Percentiles rank a stretch among this genome's conserved stretches.
Evolutionary conservation across 495 filamentous ascomycete species (phyloP).

Genomic region (Daldinia caldariorum): DNA sequence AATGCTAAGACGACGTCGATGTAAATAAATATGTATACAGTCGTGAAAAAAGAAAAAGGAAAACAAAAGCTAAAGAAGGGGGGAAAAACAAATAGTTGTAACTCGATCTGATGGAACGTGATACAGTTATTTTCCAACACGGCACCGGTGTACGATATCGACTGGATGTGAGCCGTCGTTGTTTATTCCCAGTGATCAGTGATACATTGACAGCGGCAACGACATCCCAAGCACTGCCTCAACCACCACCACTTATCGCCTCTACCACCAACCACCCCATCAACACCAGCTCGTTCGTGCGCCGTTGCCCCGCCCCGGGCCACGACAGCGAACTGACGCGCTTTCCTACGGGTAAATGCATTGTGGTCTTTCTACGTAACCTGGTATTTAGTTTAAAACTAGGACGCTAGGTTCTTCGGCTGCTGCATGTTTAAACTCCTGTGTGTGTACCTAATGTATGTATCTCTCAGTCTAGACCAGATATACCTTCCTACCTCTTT

Average conservation of each 20-base stretch:
- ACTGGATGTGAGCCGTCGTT: slow-evolving; percentile 13
- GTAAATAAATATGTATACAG: slow-evolving; percentile 3
- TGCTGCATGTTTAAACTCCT: slow-evolving; percentile 8
- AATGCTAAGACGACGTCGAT: slow-evolving; percentile 1
- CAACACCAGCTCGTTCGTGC: slow-evolving; percentile 15
- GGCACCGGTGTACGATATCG: slow-evolving; percentile 7
- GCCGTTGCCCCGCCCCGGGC: slow-evolving; percentile 24
- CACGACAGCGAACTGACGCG: slow-evolving; percentile 36
- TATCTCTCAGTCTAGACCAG: slow-evolving; percentile 15
- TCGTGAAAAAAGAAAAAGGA: background rate
- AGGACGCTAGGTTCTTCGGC: background rate
- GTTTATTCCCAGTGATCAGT: background rate
- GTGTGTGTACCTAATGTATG: slow-evolving; percentile 1
- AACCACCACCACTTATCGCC: slow-evolving; percentile 12
- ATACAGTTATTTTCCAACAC: slow-evolving; percentile 2
- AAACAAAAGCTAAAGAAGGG: background rate
- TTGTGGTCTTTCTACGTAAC: too few relatives aligned
- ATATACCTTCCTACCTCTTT: background rate
- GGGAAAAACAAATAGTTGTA: background rate
- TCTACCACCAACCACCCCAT: slow-evolving; percentile 7
- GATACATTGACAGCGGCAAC: slow-evolving; percentile 17
- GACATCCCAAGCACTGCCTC: slow-evolving; percentile 29
- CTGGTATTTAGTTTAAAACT: slow-evolving; percentile 14
- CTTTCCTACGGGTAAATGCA: slow-evolving; percentile 28
- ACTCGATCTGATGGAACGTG: slow-evolving; percentile 13